Conservation (phyloP, 768 basidiomycete species). For the Boletus subcaerulescens region DNA sequence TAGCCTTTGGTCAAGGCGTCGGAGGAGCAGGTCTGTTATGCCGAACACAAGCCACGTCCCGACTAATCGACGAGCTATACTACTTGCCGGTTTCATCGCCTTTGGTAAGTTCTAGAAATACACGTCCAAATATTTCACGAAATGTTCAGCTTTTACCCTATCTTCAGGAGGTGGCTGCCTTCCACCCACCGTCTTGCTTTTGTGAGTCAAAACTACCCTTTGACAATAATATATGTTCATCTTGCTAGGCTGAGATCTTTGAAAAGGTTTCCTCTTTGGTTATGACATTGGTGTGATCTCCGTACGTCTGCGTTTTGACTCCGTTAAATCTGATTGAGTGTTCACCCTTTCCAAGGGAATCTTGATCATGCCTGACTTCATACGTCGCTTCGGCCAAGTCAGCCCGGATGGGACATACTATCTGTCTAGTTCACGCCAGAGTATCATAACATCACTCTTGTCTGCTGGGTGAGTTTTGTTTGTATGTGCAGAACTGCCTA, state of each 20-base stretch:
- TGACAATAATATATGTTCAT: background rate
- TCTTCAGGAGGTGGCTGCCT: constrained; percentile 7
- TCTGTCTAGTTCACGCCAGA: constrained; percentile 17
- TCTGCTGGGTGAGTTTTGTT: constrained; percentile 8
- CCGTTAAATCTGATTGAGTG: background rate
- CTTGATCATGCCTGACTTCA: constrained; percentile 16
- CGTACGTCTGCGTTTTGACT: background rate
- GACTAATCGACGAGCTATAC: constrained; percentile 10
- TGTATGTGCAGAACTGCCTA: background rate
- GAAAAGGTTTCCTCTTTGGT: constrained; percentile 13
- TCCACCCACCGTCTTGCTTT: background rate
- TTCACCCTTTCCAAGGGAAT: constrained; percentile 5
- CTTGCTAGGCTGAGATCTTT: constrained; percentile 1
- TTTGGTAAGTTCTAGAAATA: constrained; percentile 7
- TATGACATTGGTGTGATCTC: constrained; percentile 18
- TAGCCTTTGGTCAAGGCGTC: background rate
- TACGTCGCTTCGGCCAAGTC: constrained; percentile 11
- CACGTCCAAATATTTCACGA: background rate
- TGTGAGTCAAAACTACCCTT: background rate
- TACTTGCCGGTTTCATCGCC: constrained; percentile 15
- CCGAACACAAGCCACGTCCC: constrained; percentile 1
- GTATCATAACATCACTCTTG: constrained; percentile 17
- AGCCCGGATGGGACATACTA: constrained; percentile 7
- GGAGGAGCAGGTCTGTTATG: background rate
- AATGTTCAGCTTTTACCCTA: background rate